Base-by-base conservation (phyloP, 1,139 yeast genomes). In the Geotrichum bryndzae region DNA sequence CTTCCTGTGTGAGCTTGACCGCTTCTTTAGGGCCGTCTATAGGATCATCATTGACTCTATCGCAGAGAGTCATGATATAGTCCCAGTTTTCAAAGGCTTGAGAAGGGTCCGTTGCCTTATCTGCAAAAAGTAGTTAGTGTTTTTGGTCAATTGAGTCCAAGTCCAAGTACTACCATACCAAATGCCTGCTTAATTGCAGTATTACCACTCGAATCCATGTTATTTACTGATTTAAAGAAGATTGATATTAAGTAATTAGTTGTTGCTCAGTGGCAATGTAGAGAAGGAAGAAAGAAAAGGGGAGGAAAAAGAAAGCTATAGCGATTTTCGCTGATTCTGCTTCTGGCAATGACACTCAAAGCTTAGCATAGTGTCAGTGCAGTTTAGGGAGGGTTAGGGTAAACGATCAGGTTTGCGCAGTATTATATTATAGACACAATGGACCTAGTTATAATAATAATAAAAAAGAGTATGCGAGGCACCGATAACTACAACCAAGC, bases 61-160 rank as follows among this genome's bases (percentile, higher is more conserved):
- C 97, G 69, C 97, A 91, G 0, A 88, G 96, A 65, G 87, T 94
- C 38, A 94, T 77, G 56, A 90, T 86, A 66, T 80, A 82, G 68
- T 86, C 88, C 95, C 96, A 92, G 75, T 94, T 90, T 71, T 92
- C 98, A 8, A 84, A 76, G 1, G 92, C 84, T 54, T 90, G 78
- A n/a, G 88, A 84, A 38, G 87, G 86, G 68, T 88, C 94, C 0
- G 98, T 92, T n/a, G 97, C 96, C 70, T 82, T 82, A 61, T 74
- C 79, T 60, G 81, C 35, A 55, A 45, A 15, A 51, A 53, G 33
- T 22, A 25, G 51, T 13, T 58, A 48, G 35, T 56, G 57, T 13
- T 4, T 51, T 51, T 48, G 41, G 15, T 22, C 31, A 55, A 13
- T 46, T n/a, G 27, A 31, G 15, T 38, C 27, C 11, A 35, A n/a